phyloP scores from a whole-genome alignment of 352 stramenopile species.

The Plasmopara viticola region DNA sequence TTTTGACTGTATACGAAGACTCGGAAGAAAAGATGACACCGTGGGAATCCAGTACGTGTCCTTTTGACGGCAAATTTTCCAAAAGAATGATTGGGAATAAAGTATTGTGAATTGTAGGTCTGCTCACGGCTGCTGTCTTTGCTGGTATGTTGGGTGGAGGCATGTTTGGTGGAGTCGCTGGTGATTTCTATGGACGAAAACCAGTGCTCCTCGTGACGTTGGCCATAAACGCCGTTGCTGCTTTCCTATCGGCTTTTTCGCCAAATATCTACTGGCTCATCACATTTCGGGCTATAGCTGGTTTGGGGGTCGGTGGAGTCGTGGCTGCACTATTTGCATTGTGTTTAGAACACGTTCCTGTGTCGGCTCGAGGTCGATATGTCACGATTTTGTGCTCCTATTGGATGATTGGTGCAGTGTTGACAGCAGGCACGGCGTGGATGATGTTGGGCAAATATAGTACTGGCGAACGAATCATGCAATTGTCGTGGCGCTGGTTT shows the following conservation, averaged over 20 bases:
- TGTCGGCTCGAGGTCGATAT: slow-evolving; percentile 59
- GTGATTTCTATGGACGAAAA: slow-evolving; percentile 80
- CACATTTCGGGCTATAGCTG: slow-evolving; percentile 61
- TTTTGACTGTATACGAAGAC: slow-evolving; percentile 73
- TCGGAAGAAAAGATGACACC: slow-evolving; percentile 52
- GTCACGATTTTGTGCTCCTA: slow-evolving; percentile 87
- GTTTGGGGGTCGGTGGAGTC: slow-evolving; percentile 77
- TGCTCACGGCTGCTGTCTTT: slow-evolving; percentile 86
- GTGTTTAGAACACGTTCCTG: slow-evolving; percentile 79
- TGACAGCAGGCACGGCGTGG: slow-evolving; percentile 78
- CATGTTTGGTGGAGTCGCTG: slow-evolving; percentile 60
- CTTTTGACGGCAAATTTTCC: not conserved
- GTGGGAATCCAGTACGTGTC: slow-evolving; percentile 61
- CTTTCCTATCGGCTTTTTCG: slow-evolving; percentile 69
- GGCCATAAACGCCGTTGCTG: slow-evolving; percentile 68
- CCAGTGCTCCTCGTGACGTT: slow-evolving; percentile 71
- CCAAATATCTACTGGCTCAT: slow-evolving; percentile 69
- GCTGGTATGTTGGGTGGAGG: slow-evolving; percentile 84
- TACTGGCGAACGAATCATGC: slow-evolving; percentile 50
- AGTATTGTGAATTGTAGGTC: slow-evolving; percentile 33
- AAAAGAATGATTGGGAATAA: not conserved
- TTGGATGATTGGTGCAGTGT: slow-evolving; percentile 87
- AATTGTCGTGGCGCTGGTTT: slow-evolving; percentile 82
- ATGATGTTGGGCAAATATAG: slow-evolving; percentile 72
- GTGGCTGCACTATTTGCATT: slow-evolving; percentile 83